These are phyloP conservation scores for Sporothrix schenckii DNA, from an alignment of 2,329 filamentous ascomycete species.

Conservation along the genomic window DNA sequence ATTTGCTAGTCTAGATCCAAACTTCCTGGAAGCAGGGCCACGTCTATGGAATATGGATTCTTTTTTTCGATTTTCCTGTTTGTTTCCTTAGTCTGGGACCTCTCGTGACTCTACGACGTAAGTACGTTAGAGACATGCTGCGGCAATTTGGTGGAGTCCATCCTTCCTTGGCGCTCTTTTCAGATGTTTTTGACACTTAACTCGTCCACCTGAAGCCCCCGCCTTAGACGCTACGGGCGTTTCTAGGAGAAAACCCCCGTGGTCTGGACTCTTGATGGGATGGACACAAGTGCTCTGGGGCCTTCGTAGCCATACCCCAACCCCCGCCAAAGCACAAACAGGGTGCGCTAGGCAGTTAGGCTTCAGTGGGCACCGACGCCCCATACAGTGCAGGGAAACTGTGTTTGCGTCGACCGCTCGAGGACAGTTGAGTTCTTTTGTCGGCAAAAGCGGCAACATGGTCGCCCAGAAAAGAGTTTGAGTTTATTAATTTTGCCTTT, in stretches of 20 bases:
- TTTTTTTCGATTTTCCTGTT: background rate
- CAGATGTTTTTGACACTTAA: background rate
- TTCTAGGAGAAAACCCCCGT: background rate
- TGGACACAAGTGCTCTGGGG: background rate
- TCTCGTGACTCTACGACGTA: background rate
- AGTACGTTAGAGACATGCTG: too few species aligned
- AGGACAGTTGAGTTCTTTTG: background rate
- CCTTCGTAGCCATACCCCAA: background rate
- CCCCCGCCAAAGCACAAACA: background rate
- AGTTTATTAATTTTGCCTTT: background rate
- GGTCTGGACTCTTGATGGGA: background rate
- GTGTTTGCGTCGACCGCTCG: too few species aligned
- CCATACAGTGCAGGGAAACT: conserved; percentile 16
- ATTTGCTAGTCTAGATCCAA: background rate
- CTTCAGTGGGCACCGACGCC: background rate
- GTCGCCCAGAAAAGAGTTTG: background rate
- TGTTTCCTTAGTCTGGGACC: background rate
- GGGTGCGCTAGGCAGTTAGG: background rate
- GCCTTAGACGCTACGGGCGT: conserved; percentile 17
- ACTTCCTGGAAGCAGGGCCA: background rate
- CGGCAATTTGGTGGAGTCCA: background rate
- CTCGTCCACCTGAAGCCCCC: background rate
- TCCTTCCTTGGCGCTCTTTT: too few species aligned
- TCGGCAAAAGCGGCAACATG: background rate
- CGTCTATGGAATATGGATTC: background rate